Conservation (phyloP, 2,329 filamentous ascomycete species). For the Alternaria gansuensis region DNA sequence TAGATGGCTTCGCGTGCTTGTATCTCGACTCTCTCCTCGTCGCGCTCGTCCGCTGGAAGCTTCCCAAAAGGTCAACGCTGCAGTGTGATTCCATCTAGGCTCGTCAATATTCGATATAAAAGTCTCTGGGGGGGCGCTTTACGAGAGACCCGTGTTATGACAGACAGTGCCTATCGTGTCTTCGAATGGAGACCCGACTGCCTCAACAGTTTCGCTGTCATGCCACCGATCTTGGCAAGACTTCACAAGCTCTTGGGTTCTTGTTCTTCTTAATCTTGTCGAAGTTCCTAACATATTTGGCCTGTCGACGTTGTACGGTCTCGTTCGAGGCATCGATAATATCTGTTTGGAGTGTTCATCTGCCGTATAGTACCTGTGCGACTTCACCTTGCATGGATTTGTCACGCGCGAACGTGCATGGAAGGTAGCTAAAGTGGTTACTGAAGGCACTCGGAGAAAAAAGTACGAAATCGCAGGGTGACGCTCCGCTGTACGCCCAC, state of each 20-base stretch:
- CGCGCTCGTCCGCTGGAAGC: background rate
- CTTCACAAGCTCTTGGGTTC: background rate
- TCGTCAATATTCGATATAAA: background rate
- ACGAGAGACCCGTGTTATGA: background rate
- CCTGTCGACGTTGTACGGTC: background rate
- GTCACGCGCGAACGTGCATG: background rate
- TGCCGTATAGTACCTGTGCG: conserved; percentile 13
- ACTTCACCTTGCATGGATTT: conserved; percentile 2
- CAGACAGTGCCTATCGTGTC: background rate
- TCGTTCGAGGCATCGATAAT: background rate
- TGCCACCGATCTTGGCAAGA: background rate
- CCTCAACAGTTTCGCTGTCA: background rate
- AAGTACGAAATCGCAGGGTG: background rate
- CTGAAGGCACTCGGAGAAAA: background rate
- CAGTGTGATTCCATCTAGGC: background rate
- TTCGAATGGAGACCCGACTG: background rate
- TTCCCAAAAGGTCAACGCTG: background rate
- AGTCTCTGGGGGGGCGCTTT: background rate
- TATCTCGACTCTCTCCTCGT: background rate
- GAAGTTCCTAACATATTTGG: background rate
- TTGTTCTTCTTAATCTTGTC: background rate
- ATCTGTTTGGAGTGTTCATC: background rate
- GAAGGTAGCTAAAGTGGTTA: background rate
- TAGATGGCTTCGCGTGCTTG: background rate
- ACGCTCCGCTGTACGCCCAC: background rate